Evolutionary conservation across 345 rosid species (phyloP).

Genomic region (Limnanthes douglasii): DNA sequence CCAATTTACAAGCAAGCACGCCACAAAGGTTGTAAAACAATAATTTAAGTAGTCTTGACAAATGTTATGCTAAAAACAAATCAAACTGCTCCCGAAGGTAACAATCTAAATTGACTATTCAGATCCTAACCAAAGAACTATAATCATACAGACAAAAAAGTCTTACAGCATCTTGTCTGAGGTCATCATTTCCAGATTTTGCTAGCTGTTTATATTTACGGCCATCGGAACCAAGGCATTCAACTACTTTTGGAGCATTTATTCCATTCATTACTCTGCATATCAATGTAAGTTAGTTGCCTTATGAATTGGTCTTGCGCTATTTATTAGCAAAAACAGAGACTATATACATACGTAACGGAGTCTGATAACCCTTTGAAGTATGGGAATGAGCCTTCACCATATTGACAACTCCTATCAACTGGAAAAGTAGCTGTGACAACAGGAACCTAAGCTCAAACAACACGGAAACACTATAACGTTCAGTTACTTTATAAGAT

Average conservation of each 20-base stretch:
- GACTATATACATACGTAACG: constrained; percentile 45
- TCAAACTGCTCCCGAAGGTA: no score
- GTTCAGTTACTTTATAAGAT: constrained; percentile 3
- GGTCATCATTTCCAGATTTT: constrained; percentile 96
- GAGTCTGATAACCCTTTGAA: constrained; percentile 79
- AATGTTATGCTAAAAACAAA: no score
- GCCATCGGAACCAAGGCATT: constrained; percentile 92
- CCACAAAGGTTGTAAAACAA: no score
- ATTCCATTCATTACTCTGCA: constrained; percentile 89
- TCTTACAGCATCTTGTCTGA: constrained; percentile 97
- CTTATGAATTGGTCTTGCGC: constrained; percentile 5
- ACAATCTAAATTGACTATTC: no score
- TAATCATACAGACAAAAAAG: constrained; percentile 6
- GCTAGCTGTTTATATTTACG: constrained; percentile 79
- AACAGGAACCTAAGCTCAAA: constrained; percentile 67
- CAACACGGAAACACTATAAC: constrained; percentile 7
- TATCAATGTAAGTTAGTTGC: constrained; percentile 10
- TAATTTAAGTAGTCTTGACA: no score
- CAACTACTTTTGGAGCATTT: constrained; percentile 94
- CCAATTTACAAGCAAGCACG: no score
- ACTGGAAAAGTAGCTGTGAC: constrained; percentile 75
- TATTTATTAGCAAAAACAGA: constrained; percentile 8
- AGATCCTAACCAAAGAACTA: no score
- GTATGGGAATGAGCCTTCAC: constrained; percentile 72
- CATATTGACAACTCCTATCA: constrained; percentile 63